phyloP scores from a whole-genome alignment of 1,139 yeast genomes.

The Suhomyces atakaporum region DNA sequence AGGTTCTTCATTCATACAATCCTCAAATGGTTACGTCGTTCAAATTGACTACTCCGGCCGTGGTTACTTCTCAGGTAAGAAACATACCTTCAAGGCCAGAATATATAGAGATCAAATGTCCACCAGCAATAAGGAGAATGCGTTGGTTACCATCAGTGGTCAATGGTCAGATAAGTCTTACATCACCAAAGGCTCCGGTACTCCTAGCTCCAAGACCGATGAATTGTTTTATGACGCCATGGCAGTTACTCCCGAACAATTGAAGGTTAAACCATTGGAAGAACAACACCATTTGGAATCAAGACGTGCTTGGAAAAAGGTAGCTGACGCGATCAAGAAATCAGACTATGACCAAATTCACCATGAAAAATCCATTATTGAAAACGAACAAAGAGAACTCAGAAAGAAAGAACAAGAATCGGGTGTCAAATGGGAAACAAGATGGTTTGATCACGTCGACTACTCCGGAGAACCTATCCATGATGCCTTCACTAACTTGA shows the following conservation, averaged over 20 bases:
- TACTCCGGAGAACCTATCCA: constrained; percentile 31
- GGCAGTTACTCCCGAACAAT: constrained; percentile 49
- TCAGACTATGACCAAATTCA: constrained; percentile 77
- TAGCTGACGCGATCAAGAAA: constrained; percentile 79
- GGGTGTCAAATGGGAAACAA: constrained; percentile 66
- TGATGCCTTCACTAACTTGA: constrained; percentile 54
- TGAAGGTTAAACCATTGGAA: constrained; percentile 76
- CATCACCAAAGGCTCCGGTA: constrained; percentile 43
- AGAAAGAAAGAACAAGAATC: constrained; percentile 69
- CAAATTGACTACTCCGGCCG: constrained; percentile 83
- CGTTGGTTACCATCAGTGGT: constrained; percentile 77
- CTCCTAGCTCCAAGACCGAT: constrained; percentile 42
- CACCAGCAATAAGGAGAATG: constrained; percentile 55
- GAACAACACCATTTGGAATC: constrained; percentile 76
- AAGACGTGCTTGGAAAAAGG: constrained; percentile 82
- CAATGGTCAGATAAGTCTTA: constrained; percentile 87
- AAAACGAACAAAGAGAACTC: constrained; percentile 78
- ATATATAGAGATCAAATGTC: constrained; percentile 58
- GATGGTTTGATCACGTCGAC: constrained; percentile 74
- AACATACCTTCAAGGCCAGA: constrained; percentile 86
- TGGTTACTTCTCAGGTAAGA: constrained; percentile 96
- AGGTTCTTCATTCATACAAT: constrained; percentile 78
- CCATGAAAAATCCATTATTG: constrained; percentile 72
- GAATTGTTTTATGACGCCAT: constrained; percentile 72
- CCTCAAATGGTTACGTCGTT: constrained; percentile 75